These are phyloP conservation scores for Hygrophorus pudorinus DNA, from an alignment of 768 basidiomycete genomes.

Conservation along the genomic window DNA sequence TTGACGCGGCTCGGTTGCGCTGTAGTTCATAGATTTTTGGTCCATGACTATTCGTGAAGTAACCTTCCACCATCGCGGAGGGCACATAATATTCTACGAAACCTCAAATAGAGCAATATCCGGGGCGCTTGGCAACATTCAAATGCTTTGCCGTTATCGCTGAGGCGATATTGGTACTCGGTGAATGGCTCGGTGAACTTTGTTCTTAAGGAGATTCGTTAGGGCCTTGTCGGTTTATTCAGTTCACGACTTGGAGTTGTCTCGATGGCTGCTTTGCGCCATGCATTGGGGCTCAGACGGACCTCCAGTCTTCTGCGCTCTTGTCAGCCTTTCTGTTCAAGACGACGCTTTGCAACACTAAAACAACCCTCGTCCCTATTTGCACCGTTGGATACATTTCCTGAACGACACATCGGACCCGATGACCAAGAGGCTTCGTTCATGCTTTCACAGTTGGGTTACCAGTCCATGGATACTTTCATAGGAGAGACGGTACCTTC, in stretches of 20 bases:
- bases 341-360: conserved; percentile 47
- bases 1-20: too few species aligned
- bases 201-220: not conserved
- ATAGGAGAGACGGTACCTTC: conserved; percentile 73
- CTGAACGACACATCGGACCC: conserved; percentile 88
- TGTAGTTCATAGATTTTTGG: too few species aligned
- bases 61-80: too few species aligned
- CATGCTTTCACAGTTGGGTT: conserved; percentile 83
- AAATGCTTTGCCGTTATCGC: too few species aligned
- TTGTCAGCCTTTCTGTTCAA: conserved; percentile 12
- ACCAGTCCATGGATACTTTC: conserved; percentile 83
- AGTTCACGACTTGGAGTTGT: conserved; percentile 15
- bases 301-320: conserved; percentile 7
- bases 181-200: conserved; percentile 47
- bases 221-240: conserved; percentile 4
- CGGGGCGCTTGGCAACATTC: conserved; percentile 8
- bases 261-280: conserved; percentile 26
- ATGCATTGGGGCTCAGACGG: conserved; percentile 13
- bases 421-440: conserved; percentile 65
- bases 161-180: too few species aligned
- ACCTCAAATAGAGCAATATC: too few species aligned
- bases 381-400: conserved; percentile 81
- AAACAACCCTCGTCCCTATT: conserved; percentile 59
- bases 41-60: too few species aligned
- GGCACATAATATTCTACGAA: too few species aligned